Percentiles rank a stretch among this genome's conserved stretches.
Evolutionary conservation across 2,329 filamentous ascomycete genomes (phyloP).

Genomic region (Hypoxylon sp.): DNA sequence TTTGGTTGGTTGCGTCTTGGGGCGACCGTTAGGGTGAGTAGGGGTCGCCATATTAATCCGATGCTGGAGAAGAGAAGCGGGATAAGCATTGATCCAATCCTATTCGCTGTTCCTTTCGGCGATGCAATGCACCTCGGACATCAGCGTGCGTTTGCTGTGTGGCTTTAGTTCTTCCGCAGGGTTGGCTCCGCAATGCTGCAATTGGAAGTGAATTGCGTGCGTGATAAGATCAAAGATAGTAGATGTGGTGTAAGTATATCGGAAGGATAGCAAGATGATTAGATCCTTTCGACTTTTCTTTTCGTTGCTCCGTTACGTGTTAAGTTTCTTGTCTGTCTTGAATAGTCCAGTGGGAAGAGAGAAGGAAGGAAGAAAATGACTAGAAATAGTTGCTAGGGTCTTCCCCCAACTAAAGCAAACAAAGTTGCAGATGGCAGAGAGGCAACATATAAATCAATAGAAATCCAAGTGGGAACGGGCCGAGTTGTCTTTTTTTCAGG

Average conservation of each 20-base stretch:
- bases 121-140: slow-evolving; percentile 37
- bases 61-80: slow-evolving; percentile 30
- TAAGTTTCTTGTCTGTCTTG: not conserved
- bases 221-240: slow-evolving; percentile 19
- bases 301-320: slow-evolving; percentile 1
- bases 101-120: slow-evolving; percentile 32
- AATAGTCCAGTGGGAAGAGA: slow-evolving; percentile 7
- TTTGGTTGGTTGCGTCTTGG: slow-evolving; percentile 41
- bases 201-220: slow-evolving; percentile 9
- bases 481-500: slow-evolving; percentile 21
- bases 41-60: slow-evolving; percentile 41
- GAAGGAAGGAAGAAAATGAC: not conserved
- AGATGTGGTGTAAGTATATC: slow-evolving; percentile 11
- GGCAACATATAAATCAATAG: slow-evolving; percentile 11
- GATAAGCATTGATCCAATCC: slow-evolving; percentile 28
- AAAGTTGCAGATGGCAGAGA: slow-evolving; percentile 27
- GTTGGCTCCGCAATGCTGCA: slow-evolving; percentile 27
- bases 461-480: slow-evolving; percentile 28
- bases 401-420: slow-evolving; percentile 26
- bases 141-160: slow-evolving; percentile 27
- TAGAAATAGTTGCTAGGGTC: slow-evolving; percentile 8
- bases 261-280: slow-evolving; percentile 1
- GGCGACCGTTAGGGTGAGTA: slow-evolving; percentile 30
- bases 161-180: slow-evolving; percentile 18
- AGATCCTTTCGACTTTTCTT: not conserved